Conservation (phyloP, 768 basidiomycete species). For the Hygrophorus russula region DNA sequence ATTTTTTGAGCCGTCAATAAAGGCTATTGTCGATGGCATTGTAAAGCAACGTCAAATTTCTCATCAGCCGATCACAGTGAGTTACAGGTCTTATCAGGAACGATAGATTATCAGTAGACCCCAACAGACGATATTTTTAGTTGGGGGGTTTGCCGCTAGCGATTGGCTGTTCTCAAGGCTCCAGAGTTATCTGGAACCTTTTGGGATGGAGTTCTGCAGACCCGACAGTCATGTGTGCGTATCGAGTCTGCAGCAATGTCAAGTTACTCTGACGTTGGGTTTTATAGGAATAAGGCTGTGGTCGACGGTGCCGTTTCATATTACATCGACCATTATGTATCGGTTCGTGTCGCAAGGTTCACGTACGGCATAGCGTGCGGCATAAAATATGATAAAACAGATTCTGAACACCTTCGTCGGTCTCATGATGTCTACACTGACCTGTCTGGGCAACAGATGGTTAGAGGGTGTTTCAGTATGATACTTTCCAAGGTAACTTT, state of each 20-base stretch:
- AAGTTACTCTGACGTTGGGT: background rate
- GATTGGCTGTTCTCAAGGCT: conserved; percentile 35
- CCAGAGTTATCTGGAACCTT: conserved; percentile 20
- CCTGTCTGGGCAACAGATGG: background rate
- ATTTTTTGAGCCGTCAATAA: conserved; percentile 28
- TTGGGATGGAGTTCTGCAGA: conserved; percentile 25
- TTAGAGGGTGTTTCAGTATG: background rate
- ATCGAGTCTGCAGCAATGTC: background rate
- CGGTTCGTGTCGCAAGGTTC: conserved; percentile 5
- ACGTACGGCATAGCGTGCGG: conserved; percentile 4
- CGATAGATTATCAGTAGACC: background rate
- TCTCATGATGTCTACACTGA: background rate
- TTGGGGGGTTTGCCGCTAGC: conserved; percentile 43
- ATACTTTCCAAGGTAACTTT: conserved; percentile 1
- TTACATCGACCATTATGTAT: conserved; percentile 10
- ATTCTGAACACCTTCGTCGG: background rate
- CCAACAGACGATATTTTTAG: conserved; percentile 31
- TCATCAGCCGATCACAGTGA: conserved; percentile 20
- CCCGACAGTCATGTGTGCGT: conserved; percentile 38
- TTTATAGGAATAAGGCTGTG: conserved; percentile 11
- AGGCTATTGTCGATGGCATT: conserved; percentile 24
- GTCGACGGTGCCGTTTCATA: conserved; percentile 11
- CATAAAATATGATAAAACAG: background rate
- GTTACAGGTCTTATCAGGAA: conserved; percentile 2
- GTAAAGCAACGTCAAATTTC: conserved; percentile 14